Base-by-base conservation (phyloP, 2,329 filamentous ascomycete genomes). In the Aspergillus luchuensis region DNA sequence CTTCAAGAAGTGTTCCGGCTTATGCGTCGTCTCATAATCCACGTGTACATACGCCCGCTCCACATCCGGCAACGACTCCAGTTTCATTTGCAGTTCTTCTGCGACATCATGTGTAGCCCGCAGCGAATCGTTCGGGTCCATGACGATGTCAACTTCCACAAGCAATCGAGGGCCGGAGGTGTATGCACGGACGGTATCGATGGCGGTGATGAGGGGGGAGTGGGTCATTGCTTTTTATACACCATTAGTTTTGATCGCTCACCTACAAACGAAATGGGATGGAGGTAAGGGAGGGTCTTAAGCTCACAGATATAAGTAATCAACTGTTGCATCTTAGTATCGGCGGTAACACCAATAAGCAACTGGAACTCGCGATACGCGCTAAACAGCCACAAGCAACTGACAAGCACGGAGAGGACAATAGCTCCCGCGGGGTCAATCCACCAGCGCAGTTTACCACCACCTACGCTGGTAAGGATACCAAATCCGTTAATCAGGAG, bases 21-120 rank as follows among this genome's bases (percentile, higher is more conserved):
- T 93, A 77, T 98, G 95, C 17, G 90, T 92, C 4, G 93, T 97
- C 80, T 98, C 95, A 70, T 96, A 98, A 76, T 99, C 95, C 17
- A 97, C 93, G 75, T 99, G 95, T 19, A 98, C 95, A 74, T 97
- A 98, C 0, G 92, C 92, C 61, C 95, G 82, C 83, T 98, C 95
- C 8, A 98, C 89, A 73, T 97, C 89, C 0, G 95, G 94, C 64
- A 99, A 78, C 59, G 89, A 91, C 83, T 99, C 95, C 2, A 98
- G 82, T 81, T 98, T 98, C 64, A 90, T 90, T 82, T 99, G 95
- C 69, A 99, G 82, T 69, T 90, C 92, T 78, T 99, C 95, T 0
- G 95, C 94, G 11, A 97, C 87, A 72, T 99, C 95, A 75, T 99
- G 95, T 0, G 92, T 95, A 56, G 88, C 88, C 63, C 85, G 83